These are phyloP conservation scores for Amanita thiersii DNA, from an alignment of 768 basidiomycete species.

Conservation along the genomic window DNA sequence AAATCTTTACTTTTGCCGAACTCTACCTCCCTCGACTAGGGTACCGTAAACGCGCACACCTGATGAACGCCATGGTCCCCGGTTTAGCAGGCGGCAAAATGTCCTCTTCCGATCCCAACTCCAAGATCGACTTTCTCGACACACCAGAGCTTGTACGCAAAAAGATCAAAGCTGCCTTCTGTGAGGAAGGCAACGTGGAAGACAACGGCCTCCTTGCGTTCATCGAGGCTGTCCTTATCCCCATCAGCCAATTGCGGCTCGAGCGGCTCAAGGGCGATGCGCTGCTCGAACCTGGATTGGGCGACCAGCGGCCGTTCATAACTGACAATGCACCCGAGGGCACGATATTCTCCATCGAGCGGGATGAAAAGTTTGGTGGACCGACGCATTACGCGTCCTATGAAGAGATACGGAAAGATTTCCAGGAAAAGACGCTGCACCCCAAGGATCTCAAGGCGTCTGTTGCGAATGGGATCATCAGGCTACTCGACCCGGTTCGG, in stretches of 20 bases:
- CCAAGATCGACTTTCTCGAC: conserved; percentile 97
- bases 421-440: conserved; percentile 69
- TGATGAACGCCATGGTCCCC: conserved; percentile 98
- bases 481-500: conserved; percentile 74
- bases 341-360: conserved; percentile 70
- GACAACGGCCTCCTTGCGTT: conserved; percentile 90
- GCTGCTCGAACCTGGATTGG: conserved; percentile 37
- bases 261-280: conserved; percentile 47
- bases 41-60: conserved; percentile 89
- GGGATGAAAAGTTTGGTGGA: conserved; percentile 80
- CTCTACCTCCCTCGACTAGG: conserved; percentile 90
- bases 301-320: conserved; percentile 57
- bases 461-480: conserved; percentile 66
- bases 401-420: conserved; percentile 63
- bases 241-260: conserved; percentile 68
- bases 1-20: conserved; percentile 98
- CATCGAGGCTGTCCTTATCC: conserved; percentile 80
- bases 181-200: conserved; percentile 83
- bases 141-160: conserved; percentile 71
- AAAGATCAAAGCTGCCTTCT: conserved; percentile 90
- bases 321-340: conserved; percentile 66
- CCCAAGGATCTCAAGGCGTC: conserved; percentile 84
- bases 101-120: conserved; percentile 96
- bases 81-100: conserved; percentile 94
- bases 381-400: conserved; percentile 65